Percentiles rank a stretch among this genome's conserved stretches.
Conservation (phyloP, 78 protist species). For the Monosiga brevicollis region DNA sequence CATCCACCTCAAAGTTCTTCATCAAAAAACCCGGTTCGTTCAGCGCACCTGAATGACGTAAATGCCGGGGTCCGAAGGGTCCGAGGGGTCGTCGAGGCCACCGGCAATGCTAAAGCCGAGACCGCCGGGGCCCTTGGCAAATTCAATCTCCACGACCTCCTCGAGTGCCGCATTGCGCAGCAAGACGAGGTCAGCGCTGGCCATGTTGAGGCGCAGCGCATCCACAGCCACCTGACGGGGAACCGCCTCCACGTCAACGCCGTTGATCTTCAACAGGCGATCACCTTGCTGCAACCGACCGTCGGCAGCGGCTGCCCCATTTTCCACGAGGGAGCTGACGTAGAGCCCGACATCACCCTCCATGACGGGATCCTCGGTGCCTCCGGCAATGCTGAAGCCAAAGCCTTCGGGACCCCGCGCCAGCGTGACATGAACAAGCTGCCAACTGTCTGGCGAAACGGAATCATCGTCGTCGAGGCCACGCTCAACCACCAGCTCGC, state of each 20-base stretch:
- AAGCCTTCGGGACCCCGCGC: not conserved
- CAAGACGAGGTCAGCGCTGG: not conserved
- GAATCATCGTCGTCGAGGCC: not conserved
- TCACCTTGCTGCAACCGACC: not conserved
- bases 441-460: not conserved
- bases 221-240: no score
- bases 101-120: not conserved
- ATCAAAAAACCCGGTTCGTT: no score
- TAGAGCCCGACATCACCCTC: not conserved
- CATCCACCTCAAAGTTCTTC: no score
- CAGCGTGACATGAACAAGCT: not conserved
- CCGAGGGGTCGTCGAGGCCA: not conserved
- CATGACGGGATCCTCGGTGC: not conserved
- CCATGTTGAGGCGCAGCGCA: no score
- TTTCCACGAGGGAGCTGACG: not conserved
- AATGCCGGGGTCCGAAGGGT: not conserved
- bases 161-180: not conserved
- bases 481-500: not conserved
- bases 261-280: not conserved
- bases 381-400: not conserved
- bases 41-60: not conserved
- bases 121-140: not conserved
- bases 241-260: not conserved
- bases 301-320: not conserved
- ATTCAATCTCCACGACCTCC: not conserved